Base-by-base conservation (phyloP, 2,329 filamentous ascomycete genomes). In the Leptographium procerum region DNA sequence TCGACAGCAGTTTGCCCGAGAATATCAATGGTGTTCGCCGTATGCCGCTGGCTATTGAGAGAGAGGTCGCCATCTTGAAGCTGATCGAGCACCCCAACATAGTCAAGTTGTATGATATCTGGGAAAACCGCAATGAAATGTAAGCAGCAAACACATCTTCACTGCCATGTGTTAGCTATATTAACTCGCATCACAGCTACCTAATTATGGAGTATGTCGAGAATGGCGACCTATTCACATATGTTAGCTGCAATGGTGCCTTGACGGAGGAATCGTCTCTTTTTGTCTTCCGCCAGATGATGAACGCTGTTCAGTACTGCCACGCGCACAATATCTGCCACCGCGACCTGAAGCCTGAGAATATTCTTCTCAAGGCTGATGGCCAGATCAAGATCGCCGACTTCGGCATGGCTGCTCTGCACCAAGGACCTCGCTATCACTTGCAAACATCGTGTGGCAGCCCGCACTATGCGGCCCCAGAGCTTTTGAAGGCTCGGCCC, bases 61-160 rank as follows among this genome's bases (percentile, higher is more conserved):
- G 94, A 57, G 94, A 99, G 69, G 91, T 99, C 47, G 91, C 92
- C 34, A 95, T 99, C 65, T 90, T 99, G 81, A 97, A 96, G 73
- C 80, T 97, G 59, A 89, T 97, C 61, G 87, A 96, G 67, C 94
- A 99, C 72, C 89, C 87, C 7, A 94, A 97, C 69, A 92, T 97
- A 66, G 91, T 96, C 71, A 89, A 88, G 64, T 75, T 99, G 11
- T 94, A 92, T 69, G 94, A 99, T 72, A 92, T 99, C 33, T 99
- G 92, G 92, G 94, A 99, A 73, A 97, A 96, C 69, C 82, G 89
- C 26, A 88, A 90, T 59, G 91, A 99, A 71, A 86, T 99, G 89
- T 96, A 77, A 75, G 88, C 14, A 5, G 36, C 4, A 9, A 40
- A n/a, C 31, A 33, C 31, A 43, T 9, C 24, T 54, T 28, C 19